These are phyloP conservation scores for Candolleomyces eurysporus DNA, from an alignment of 768 basidiomycete genomes.

Conservation along the genomic window DNA sequence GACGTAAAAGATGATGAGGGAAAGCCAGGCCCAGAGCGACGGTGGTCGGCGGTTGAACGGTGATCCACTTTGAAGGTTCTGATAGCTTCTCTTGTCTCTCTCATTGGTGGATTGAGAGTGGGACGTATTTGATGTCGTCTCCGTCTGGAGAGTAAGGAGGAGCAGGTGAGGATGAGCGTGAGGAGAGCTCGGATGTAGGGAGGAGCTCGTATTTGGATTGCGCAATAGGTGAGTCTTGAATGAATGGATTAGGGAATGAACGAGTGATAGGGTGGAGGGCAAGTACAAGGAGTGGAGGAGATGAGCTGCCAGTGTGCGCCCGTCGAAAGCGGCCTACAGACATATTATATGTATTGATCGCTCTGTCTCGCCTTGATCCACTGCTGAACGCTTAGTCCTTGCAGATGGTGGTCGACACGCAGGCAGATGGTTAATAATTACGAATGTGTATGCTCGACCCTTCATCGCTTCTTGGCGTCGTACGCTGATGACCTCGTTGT, in stretches of 20 bases:
- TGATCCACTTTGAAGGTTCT: constrained; percentile 17
- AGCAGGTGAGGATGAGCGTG: neutral
- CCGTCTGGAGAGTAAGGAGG: neutral
- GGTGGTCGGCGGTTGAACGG: constrained; percentile 37
- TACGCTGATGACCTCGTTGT: no score
- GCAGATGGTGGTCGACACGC: no score
- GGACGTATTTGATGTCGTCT: neutral
- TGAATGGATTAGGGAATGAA: no score
- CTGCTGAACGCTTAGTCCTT: no score
- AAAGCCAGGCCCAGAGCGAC: constrained; percentile 30
- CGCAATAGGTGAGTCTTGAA: no score
- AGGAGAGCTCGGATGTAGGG: neutral
- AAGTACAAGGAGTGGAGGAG: neutral
- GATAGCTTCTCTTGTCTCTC: constrained; percentile 1
- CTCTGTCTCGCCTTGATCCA: neutral
- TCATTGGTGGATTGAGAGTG: neutral
- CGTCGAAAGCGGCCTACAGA: no score
- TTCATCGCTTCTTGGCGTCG: no score
- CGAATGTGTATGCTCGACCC: no score
- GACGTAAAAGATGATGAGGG: constrained; percentile 32
- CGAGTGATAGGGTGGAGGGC: no score
- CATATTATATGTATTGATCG: neutral
- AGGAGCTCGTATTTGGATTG: neutral
- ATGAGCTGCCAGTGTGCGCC: neutral
- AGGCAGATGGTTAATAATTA: no score